phyloP scores from a whole-genome alignment of 2,329 filamentous ascomycete species.

The Aphanoascus verrucosus region DNA sequence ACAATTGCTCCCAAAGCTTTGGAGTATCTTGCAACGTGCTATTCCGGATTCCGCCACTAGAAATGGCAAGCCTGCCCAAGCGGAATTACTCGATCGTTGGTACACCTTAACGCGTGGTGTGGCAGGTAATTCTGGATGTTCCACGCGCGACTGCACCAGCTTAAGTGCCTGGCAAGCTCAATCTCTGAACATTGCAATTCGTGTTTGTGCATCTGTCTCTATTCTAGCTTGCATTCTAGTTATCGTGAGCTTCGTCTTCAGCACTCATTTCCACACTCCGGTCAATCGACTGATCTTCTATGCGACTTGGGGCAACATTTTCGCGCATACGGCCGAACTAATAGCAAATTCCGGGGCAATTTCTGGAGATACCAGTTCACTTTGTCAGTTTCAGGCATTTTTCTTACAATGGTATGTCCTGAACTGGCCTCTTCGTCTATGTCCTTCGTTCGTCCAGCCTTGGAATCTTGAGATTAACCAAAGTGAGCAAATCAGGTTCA shows the following conservation, averaged over 20 bases:
- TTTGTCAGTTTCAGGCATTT: conserved; percentile 69
- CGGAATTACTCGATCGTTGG: neutral
- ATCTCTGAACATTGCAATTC: conserved; percentile 3
- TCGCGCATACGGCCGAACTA: conserved; percentile 65
- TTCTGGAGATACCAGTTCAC: conserved; percentile 39
- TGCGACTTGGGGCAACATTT: conserved; percentile 69
- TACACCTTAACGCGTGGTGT: neutral
- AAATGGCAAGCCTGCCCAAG: neutral
- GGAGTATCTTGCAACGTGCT: neutral
- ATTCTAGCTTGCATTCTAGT: conserved; percentile 17
- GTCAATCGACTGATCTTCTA: conserved; percentile 80
- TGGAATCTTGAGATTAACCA: neutral
- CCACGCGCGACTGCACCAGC: neutral
- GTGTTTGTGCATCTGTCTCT: conserved; percentile 17
- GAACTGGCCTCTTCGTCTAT: neutral
- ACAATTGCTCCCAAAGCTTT: neutral
- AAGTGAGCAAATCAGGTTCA: conserved; percentile 52
- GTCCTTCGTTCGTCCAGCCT: neutral
- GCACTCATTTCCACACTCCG: conserved; percentile 19
- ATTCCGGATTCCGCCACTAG: neutral
- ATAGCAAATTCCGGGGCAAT: conserved; percentile 55
- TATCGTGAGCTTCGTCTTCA: conserved; percentile 17
- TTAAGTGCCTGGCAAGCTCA: neutral
- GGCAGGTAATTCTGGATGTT: neutral
- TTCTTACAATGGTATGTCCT: conserved; percentile 68